These are phyloP conservation scores for Pisolithus tinctorius DNA, from an alignment of 768 basidiomycete genomes.

Conservation along the genomic window DNA sequence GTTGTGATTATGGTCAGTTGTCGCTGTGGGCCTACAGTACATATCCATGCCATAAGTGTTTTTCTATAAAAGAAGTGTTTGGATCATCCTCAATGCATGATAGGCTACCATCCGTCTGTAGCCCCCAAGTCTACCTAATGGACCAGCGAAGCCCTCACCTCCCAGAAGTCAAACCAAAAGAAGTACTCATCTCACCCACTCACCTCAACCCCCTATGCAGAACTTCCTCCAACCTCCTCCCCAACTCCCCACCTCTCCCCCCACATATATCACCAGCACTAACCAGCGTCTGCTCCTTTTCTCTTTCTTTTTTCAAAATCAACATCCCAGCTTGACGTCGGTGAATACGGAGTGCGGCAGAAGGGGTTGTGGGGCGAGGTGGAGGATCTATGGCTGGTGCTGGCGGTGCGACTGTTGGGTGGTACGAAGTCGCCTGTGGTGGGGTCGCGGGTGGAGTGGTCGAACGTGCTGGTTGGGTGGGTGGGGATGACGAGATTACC, in stretches of 20 bases:
- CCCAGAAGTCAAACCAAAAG: no score
- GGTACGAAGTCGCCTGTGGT: neutral
- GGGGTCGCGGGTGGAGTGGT: neutral
- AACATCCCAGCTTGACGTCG: constrained; percentile 39
- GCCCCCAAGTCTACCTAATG: no score
- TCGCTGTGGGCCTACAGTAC: no score
- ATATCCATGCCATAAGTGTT: no score
- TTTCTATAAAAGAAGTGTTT: no score
- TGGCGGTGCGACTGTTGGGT: neutral
- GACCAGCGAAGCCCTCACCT: no score
- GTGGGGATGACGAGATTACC: neutral
- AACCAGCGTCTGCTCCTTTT: constrained; percentile 64
- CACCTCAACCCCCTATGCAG: neutral
- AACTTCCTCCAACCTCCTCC: constrained; percentile 55
- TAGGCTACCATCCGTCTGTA: no score
- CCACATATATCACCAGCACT: constrained; percentile 73
- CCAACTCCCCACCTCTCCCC: constrained; percentile 72
- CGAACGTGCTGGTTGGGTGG: neutral
- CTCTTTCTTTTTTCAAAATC: constrained; percentile 52
- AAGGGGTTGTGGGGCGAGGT: constrained; percentile 12
- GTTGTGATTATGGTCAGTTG: no score
- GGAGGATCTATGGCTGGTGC: constrained; percentile 1
- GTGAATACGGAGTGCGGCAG: constrained; percentile 21
- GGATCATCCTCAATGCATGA: no score
- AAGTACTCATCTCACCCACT: no score